Evolutionary conservation across 1,284 basidiomycete genomes (phyloP), one percentile per base, ranked within the genome.

Genomic region (Wallemia hederae): DNA sequence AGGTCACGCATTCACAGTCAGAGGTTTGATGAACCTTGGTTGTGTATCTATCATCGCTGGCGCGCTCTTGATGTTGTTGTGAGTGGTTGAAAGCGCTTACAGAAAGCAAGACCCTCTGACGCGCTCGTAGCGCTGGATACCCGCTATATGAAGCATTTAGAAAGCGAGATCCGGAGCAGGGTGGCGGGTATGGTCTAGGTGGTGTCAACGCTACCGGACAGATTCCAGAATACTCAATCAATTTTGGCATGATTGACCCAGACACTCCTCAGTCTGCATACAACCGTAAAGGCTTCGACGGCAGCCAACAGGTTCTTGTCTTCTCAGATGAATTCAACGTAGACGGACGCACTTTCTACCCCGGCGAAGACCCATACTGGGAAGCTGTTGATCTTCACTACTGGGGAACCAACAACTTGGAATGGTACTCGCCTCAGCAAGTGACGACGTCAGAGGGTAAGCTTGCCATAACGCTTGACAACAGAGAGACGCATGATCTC

Each of bases 251-350:
- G 60, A 81, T 91, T 64, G 88, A 91, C 69, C 61, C 73, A 3
- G 80, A 85, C 61, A 91, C 88, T 0, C 84, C 72, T 75, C 77
- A 49, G 1, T 63, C 65, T 0, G 80, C 76, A 2, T 74, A 74
- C 64, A 74, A 76, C 0, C 75, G 81, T 27, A 79, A 71, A 1
- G 83, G 83, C 0, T 80, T 74, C 63, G 83, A 85, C 59, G 79
- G 80, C 1, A 63, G 77, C 24, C 66, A 74, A 2, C 85, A 83
- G 69, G 74, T 81, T 61, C 74, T 92, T 7, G 80, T 89, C 1
- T 91, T 68, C 69, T 84, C 83, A 59, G 89, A 92, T 70, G 90
- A 92, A 72, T 94, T 94, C 71, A 80, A 92, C 61, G 73, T 73
- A 22, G 81, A 83, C 14, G 84, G 79, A 0, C 74, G 83, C 60